These are phyloP conservation scores for Crithidia expoeki DNA, from an alignment of 208 protist genomes.

Conservation along the genomic window DNA sequence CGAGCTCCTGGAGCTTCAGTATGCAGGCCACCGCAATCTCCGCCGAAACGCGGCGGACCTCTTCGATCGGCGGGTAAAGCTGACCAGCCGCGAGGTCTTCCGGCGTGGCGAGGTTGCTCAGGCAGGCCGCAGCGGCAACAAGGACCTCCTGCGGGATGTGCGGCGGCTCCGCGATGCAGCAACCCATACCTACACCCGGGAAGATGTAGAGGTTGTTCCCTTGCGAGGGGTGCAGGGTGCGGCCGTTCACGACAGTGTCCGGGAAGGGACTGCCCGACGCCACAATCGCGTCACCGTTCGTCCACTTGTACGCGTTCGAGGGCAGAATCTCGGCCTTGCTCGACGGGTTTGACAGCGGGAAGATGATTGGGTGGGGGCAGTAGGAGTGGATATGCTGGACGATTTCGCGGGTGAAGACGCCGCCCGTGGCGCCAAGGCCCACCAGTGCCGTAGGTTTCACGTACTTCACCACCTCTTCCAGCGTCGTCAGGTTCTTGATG, in stretches of 20 bases:
- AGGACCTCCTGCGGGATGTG: constrained; percentile 93
- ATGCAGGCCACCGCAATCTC: constrained; percentile 76
- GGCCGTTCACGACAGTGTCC: constrained; percentile 81
- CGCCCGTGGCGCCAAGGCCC: constrained; percentile 91
- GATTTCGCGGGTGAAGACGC: constrained; percentile 94
- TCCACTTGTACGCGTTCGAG: constrained; percentile 93
- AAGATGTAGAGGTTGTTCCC: constrained; percentile 98
- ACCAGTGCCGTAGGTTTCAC: constrained; percentile 96
- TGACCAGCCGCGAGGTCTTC: constrained; percentile 52
- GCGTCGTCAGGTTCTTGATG: constrained; percentile 55
- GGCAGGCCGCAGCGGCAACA: constrained; percentile 61
- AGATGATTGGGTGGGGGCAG: constrained; percentile 94
- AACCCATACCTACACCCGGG: constrained; percentile 94
- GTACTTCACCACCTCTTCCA: constrained; percentile 71
- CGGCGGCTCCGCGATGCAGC: constrained; percentile 62
- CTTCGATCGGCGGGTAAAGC: constrained; percentile 74
- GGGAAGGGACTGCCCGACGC: constrained; percentile 96
- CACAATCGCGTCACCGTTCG: constrained; percentile 93
- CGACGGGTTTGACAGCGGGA: constrained; percentile 95
- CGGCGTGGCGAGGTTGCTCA: constrained; percentile 64
- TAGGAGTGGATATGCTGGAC: constrained; percentile 77
- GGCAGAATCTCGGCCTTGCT: constrained; percentile 90
- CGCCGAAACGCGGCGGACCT: constrained; percentile 72
- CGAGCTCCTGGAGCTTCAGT: constrained; percentile 61
- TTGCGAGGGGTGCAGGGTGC: constrained; percentile 88